A percentile compares a stretch with the other conserved stretches of the same genome.
Evolutionary conservation across 768 basidiomycete genomes (phyloP).

Genomic region (Suillus placidus): DNA sequence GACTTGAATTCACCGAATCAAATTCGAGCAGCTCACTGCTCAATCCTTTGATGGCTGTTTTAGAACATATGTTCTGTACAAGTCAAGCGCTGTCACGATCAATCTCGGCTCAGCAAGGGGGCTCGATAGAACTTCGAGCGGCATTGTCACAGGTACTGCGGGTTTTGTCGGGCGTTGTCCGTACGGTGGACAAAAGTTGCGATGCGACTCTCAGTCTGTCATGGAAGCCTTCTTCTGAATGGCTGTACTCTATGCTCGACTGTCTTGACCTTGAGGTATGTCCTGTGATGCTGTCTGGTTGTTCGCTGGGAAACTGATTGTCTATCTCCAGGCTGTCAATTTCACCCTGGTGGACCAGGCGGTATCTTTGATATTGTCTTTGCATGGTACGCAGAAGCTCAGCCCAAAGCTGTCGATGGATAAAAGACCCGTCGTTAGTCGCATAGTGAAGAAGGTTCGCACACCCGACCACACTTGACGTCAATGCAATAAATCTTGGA

Average conservation of each 20-base stretch:
- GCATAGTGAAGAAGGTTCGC: conserved; percentile 58
- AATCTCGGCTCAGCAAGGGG: conserved; percentile 35
- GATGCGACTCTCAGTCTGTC: conserved; percentile 39
- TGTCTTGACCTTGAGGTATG: conserved; percentile 60
- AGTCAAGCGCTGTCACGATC: conserved; percentile 47
- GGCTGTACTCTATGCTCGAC: conserved; percentile 60
- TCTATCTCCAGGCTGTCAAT: conserved; percentile 49
- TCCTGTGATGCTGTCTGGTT: conserved; percentile 9
- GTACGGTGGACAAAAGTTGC: conserved; percentile 39
- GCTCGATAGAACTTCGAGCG: conserved; percentile 44
- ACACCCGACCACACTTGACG: neutral
- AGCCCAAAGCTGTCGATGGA: conserved; percentile 58
- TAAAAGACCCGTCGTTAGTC: conserved; percentile 54
- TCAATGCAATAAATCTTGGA: conserved; percentile 12
- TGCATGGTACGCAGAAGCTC: conserved; percentile 54
- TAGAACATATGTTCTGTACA: conserved; percentile 56
- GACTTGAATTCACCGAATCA: conserved; percentile 37
- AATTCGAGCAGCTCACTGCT: conserved; percentile 29
- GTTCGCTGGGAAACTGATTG: conserved; percentile 17
- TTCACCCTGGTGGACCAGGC: conserved; percentile 72
- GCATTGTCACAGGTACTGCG: conserved; percentile 54
- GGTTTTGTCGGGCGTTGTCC: conserved; percentile 53
- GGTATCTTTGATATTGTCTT: conserved; percentile 54
- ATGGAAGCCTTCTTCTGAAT: conserved; percentile 63
- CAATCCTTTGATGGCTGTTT: conserved; percentile 57